Evolutionary conservation across 768 basidiomycete species (phyloP), one percentile per base, ranked within the genome.

Genomic region (Macrolepiota dolichaula): DNA sequence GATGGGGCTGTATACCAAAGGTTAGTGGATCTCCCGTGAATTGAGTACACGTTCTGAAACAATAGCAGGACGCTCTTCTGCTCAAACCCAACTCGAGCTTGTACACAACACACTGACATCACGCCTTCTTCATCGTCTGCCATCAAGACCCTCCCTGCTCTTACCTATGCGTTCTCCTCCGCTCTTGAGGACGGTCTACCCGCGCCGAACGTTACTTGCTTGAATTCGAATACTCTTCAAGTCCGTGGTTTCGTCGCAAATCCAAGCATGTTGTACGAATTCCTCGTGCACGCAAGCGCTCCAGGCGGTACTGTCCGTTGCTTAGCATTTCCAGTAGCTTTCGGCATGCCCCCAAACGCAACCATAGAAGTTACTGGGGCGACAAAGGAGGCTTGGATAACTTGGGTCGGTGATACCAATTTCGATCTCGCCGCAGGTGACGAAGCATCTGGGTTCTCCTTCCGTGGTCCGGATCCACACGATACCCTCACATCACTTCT

Each of bases 371-470:
- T 91, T 13, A 69, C 68, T 6, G 64, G 70, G 1, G 70, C 75
- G 19, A 75, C 81, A 27, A 73, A 74, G 1, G 84, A 86, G 61
- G 77, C 85, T 0, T 88, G 84, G 86, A 72, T 90, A 64, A 81
- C 83, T 6, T 91, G 88, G 88, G 82, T 85, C 17, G 89, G 88
- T n/a, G 87, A 79, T 29, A 91, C 90, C 15, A 80, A 90, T 51
- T 91, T 86, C 68, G 76, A 83, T 62, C 82, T 85, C 71, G 70
- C 81, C 63, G 84, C 88, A 0, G 89, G 89, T 32, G 79, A 83
- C 63, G 75, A 73, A 3, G 77, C 78, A 13, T 78, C 78, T 67
- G 70, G 74, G 46, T 91, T 85, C 66, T 80, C 87, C 2, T 92
- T 92, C 79, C 69, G 74, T 32, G 88, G 88, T 5, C 57, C 76